phyloP scores from a whole-genome alignment of 176 grass and related monocot genomes.

The Eremochloa ophiuroides region DNA sequence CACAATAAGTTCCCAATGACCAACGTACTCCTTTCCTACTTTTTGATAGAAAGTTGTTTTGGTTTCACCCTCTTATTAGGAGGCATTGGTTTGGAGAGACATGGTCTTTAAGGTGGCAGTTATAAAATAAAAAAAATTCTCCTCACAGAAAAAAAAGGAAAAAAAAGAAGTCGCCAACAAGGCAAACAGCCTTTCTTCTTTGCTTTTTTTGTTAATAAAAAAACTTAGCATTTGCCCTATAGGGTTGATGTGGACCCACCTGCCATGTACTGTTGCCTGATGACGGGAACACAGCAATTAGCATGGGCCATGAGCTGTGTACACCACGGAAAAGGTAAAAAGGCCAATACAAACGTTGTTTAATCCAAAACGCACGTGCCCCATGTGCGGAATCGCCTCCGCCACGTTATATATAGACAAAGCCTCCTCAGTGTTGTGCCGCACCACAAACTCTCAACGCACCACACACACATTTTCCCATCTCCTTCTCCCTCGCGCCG shows the following conservation, averaged over 20 bases:
- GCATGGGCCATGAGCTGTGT: neutral
- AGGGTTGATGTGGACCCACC: neutral
- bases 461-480: neutral
- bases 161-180: too few relatives aligned
- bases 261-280: neutral
- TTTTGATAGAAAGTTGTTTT: too few relatives aligned
- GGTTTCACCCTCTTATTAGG: too few relatives aligned
- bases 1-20: too few relatives aligned
- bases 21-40: too few relatives aligned
- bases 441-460: neutral
- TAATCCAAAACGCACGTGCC: constrained; percentile 7
- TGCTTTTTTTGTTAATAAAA: neutral
- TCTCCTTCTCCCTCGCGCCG: neutral
- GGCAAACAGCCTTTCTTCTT: too few relatives aligned
- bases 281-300: neutral
- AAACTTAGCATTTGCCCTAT: neutral
- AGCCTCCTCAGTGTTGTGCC: neutral
- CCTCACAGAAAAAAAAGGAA: too few relatives aligned
- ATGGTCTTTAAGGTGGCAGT: too few relatives aligned
- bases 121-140: too few relatives aligned
- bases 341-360: neutral
- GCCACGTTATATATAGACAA: constrained; percentile 14
- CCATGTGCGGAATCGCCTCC: constrained; percentile 11
- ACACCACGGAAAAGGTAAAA: neutral
- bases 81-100: too few relatives aligned